Conservation (phyloP, 2,329 filamentous ascomycete species). For the Pseudogymnoascus sp. region DNA sequence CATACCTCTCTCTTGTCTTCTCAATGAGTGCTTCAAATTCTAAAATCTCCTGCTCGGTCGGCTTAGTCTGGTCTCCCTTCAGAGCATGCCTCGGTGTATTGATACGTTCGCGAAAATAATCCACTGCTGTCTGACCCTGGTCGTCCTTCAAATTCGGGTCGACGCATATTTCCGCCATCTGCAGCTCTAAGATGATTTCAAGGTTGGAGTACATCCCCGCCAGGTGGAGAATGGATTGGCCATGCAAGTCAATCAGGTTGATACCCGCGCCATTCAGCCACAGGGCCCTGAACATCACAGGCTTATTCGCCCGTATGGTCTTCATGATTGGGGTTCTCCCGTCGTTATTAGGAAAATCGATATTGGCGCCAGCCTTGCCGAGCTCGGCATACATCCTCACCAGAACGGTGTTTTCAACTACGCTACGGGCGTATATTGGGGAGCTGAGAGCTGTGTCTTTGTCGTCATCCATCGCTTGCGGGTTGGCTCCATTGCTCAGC, state of each 20-base stretch:
- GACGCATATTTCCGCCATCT: not conserved
- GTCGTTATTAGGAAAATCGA: not conserved
- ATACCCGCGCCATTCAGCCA: not conserved
- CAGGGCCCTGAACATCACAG: not conserved
- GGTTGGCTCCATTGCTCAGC: not conserved
- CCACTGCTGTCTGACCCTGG: not conserved
- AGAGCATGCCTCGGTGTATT: not conserved
- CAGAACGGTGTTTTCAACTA: not conserved
- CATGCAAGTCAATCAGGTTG: not conserved
- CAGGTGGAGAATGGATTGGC: not conserved
- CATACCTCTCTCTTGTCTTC: not conserved
- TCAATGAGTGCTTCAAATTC: not conserved
- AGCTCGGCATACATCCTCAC: not conserved
- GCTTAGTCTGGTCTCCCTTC: not conserved
- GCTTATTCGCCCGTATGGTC: not conserved
- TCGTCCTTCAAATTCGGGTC: not conserved
- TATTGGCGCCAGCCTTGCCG: not conserved
- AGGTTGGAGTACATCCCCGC: not conserved
- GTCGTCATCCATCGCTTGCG: not conserved
- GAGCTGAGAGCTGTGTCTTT: not conserved
- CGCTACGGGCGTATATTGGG: not conserved
- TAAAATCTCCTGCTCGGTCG: not conserved
- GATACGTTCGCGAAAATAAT: not conserved
- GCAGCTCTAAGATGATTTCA: not conserved
- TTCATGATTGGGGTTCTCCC: not conserved